phyloP scores from a whole-genome alignment of 2,329 filamentous ascomycete genomes.

The Penicillium sp. region DNA sequence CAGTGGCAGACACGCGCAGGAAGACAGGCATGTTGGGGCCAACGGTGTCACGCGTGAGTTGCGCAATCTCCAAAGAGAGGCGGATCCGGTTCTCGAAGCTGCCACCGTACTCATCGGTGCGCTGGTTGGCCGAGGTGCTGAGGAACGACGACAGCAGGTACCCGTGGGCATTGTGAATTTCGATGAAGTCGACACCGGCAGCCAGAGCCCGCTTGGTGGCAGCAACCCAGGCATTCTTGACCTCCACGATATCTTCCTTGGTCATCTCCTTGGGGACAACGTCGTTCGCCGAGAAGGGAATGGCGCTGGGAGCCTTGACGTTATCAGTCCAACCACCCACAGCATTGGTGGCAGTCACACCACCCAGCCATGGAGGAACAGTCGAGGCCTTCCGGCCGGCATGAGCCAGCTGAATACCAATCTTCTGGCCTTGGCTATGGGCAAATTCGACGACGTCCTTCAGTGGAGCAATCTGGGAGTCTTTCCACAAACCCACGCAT shows the following conservation, averaged over 20 bases:
- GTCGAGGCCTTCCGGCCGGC: slow-evolving; percentile 62
- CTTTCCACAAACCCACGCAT: slow-evolving; percentile 64
- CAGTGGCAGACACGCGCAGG: slow-evolving; percentile 64
- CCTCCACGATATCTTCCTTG: slow-evolving; percentile 58
- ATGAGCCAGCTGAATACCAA: slow-evolving; percentile 76
- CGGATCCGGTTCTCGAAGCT: slow-evolving; percentile 59
- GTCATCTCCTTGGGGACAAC: slow-evolving; percentile 63
- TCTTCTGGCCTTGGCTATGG: slow-evolving; percentile 70
- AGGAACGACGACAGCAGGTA: slow-evolving; percentile 68
- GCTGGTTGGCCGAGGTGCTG: slow-evolving; percentile 60
- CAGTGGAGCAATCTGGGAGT: slow-evolving; percentile 70
- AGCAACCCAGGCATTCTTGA: slow-evolving; percentile 59
- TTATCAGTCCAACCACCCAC: slow-evolving; percentile 52
- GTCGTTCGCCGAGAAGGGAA: slow-evolving; percentile 57
- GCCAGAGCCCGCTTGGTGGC: slow-evolving; percentile 56
- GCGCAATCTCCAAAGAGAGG: slow-evolving; percentile 61
- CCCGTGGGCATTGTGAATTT: slow-evolving; percentile 73
- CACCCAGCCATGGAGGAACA: slow-evolving; percentile 47
- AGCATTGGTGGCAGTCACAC: slow-evolving; percentile 43
- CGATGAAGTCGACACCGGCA: slow-evolving; percentile 70
- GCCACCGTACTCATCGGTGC: slow-evolving; percentile 54
- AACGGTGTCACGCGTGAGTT: slow-evolving; percentile 56
- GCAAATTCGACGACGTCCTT: slow-evolving; percentile 66
- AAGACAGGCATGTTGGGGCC: slow-evolving; percentile 65
- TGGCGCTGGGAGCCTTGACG: slow-evolving; percentile 53